phyloP scores from a whole-genome alignment of 768 basidiomycete species.

The Chalciporus piperatus region DNA sequence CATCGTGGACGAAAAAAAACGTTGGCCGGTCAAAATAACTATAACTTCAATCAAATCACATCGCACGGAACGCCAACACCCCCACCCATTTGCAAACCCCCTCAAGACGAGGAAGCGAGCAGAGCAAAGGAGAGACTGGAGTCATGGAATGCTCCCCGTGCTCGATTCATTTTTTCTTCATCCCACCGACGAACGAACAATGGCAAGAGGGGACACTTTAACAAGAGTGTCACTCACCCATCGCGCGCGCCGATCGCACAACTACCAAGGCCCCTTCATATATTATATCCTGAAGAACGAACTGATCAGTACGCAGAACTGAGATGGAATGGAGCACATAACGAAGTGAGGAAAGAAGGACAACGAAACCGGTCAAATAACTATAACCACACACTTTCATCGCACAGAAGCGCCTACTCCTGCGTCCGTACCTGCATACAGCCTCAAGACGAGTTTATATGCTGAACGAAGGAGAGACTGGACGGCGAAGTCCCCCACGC shows the following conservation, averaged over 20 bases:
- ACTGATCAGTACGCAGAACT: conserved; percentile 6
- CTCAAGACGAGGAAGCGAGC: conserved; percentile 28
- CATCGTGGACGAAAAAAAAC: neutral
- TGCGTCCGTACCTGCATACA: conserved; percentile 34
- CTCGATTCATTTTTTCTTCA: conserved; percentile 26
- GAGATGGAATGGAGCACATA: too few relatives aligned
- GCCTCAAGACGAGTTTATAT: conserved; percentile 33
- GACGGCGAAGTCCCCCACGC: conserved; percentile 31
- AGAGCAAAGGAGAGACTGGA: conserved; percentile 25
- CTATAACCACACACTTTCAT: conserved; percentile 35
- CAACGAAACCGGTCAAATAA: conserved; percentile 30
- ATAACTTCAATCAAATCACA: conserved; percentile 25
- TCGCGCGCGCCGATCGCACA: neutral
- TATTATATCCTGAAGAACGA: conserved; percentile 4
- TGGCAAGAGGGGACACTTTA: neutral
- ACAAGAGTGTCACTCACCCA: conserved; percentile 4
- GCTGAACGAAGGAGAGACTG: conserved; percentile 36
- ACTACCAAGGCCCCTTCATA: neutral
- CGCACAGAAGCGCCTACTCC: conserved; percentile 34
- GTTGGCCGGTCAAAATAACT: conserved; percentile 31
- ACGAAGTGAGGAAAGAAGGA: neutral
- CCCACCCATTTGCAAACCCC: conserved; percentile 20
- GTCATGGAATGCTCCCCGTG: conserved; percentile 17
- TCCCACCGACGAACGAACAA: conserved; percentile 22
- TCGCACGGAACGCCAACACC: conserved; percentile 24